Evolutionary conservation across 495 filamentous ascomycete species (phyloP), one percentile per base, ranked within the genome.

Genomic region (Echria macrotheca): DNA sequence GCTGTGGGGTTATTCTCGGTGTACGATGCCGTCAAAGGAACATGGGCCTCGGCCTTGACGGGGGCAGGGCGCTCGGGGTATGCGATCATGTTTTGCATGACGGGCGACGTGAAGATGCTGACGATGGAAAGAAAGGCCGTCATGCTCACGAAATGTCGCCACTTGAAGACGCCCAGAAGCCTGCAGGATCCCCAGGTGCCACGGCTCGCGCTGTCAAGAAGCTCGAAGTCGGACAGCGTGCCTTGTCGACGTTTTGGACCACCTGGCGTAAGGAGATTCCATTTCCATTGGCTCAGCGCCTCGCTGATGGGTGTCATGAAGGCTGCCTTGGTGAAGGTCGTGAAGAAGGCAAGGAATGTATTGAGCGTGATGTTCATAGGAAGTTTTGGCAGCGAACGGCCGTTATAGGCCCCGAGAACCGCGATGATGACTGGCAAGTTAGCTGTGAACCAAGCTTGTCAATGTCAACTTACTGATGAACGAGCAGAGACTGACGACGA

Each of bases 211-310:
- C 60, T 66, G 51, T 76, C 74, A 18, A 73, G 62, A 22, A 60
- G 47, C n/a, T 67, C 56, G 32, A 75, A 60, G 49, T 75, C 69
- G 19, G 56, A 61, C 8, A 77, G 50, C 8, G 28, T 25, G 10
- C 29, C 11, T 11, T 15, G n/a, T 15, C 31, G 44, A n/a, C 31
- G 19, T 15, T 46, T 31, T 6, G 12, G 28, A n/a, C 59, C 60
- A 53, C 58, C 28, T 12, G 28, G 28, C 12, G 28, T 31, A 12
- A 12, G 7, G 7, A 31, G 6, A 2, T 57, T 63, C 70, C 70
- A 74, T 50, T 76, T 76, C 22, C 71, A 60, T 42, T 73, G 71
- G 14, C 64, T 65, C 21, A 76, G 47, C 10, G 55, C 60, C 37
- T 68, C 67, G 5, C 61, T 57, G 31, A 74, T 58, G n/a, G 63